Percentiles rank a stretch among this genome's conserved stretches.
Evolutionary conservation across 2,329 filamentous ascomycete species (phyloP).

Genomic region (Colletotrichum horii): DNA sequence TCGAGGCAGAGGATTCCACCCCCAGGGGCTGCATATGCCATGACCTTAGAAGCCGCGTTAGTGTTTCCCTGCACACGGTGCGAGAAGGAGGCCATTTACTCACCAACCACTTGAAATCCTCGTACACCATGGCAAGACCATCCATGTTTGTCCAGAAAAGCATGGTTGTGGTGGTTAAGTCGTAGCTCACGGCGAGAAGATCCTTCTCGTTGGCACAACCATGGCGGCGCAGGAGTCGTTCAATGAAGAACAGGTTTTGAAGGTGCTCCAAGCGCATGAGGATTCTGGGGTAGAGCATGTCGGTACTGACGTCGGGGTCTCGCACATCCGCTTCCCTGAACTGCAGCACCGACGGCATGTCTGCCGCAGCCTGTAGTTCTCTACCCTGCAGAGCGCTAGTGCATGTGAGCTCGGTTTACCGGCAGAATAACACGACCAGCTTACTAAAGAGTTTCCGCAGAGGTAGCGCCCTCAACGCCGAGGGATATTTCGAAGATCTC

Average conservation of each 20-base stretch:
- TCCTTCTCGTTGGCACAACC: slow-evolving; percentile 40
- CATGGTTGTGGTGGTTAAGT: slow-evolving; percentile 51
- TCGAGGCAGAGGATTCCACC: slow-evolving; percentile 57
- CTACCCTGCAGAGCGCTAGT: slow-evolving; percentile 39
- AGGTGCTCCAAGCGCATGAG: slow-evolving; percentile 55
- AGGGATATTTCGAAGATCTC: slow-evolving; percentile 65
- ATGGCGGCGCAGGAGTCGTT: slow-evolving; percentile 57
- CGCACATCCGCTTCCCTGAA: slow-evolving; percentile 42
- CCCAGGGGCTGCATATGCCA: slow-evolving; percentile 54
- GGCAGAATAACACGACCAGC: accelerated
- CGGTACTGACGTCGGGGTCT: slow-evolving; percentile 29
- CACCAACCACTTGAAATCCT: slow-evolving; percentile 55
- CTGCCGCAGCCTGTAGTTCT: slow-evolving; percentile 34
- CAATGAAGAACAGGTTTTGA: slow-evolving; percentile 64
- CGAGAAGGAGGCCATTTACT: slow-evolving; percentile 17
- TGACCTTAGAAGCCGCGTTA: slow-evolving; percentile 39
- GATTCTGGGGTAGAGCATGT: slow-evolving; percentile 46
- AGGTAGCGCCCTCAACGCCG: slow-evolving; percentile 37
- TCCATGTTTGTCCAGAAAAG: slow-evolving; percentile 56
- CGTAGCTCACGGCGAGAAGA: slow-evolving; percentile 50
- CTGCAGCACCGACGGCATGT: slow-evolving; percentile 41
- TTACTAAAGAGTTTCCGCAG: background rate
- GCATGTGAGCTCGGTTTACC: background rate
- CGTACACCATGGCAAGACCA: slow-evolving; percentile 42
- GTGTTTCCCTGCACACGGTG: background rate